These are phyloP conservation scores for Zygoascus biomembranicola DNA, from an alignment of 805 yeast species.

Conservation along the genomic window DNA sequence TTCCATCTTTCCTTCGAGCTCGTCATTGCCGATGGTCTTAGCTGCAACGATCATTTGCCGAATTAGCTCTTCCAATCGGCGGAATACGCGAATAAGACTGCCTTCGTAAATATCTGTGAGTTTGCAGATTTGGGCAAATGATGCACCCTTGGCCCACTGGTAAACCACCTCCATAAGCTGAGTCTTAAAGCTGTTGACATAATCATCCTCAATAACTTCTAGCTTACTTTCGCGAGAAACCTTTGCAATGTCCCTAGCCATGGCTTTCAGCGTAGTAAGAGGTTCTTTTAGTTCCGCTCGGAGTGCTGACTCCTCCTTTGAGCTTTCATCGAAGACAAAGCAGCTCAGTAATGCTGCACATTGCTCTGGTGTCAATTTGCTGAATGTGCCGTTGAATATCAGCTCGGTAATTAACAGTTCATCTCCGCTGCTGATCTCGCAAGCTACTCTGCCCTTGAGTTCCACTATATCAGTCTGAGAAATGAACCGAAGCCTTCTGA, in stretches of 20 bases:
- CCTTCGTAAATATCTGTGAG: constrained; percentile 99
- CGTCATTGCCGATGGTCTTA: constrained; percentile 86
- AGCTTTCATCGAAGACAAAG: constrained; percentile 94
- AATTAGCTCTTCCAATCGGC: constrained; percentile 86
- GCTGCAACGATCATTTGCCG: constrained; percentile 89
- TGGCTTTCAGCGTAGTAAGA: constrained; percentile 74
- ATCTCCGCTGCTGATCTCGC: constrained; percentile 89
- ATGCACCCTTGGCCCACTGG: constrained; percentile 95
- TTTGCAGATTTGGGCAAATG: constrained; percentile 93
- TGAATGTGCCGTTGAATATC: constrained; percentile 92
- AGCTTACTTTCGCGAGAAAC: constrained; percentile 83
- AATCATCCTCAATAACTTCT: constrained; percentile 85
- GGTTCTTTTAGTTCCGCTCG: constrained; percentile 92
- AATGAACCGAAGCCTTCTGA: constrained; percentile 85
- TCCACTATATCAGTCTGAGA: constrained; percentile 83
- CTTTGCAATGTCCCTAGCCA: constrained; percentile 87
- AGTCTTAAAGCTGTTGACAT: constrained; percentile 82
- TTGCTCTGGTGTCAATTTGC: constrained; percentile 78
- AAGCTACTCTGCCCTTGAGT: constrained; percentile 94
- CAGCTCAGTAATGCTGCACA: constrained; percentile 89
- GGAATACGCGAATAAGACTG: constrained; percentile 86
- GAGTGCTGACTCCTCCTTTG: constrained; percentile 75
- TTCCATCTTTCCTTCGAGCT: constrained; percentile 81
- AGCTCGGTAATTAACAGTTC: constrained; percentile 74
- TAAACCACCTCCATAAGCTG: constrained; percentile 95